These are phyloP conservation scores for Azolla pinnata DNA, from an alignment of 75 land plant species.

Conservation along the genomic window DNA sequence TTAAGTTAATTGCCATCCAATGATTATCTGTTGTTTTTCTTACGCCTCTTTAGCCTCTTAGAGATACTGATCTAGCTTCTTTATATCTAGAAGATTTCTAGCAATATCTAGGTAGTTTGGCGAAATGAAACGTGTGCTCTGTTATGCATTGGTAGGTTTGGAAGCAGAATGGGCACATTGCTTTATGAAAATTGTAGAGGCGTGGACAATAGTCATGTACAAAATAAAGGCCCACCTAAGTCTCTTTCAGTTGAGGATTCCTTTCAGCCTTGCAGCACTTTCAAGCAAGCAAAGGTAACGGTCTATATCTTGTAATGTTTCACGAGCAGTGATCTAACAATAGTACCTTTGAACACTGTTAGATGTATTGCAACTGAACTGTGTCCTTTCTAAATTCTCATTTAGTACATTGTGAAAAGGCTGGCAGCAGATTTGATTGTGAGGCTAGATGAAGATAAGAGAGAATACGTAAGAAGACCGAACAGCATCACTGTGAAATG, in stretches of 20 bases:
- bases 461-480: constrained; percentile 28
- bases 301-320: neutral
- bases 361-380: too few relatives aligned
- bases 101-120: neutral
- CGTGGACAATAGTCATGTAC: constrained; percentile 22
- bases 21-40: too few relatives aligned
- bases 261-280: constrained; percentile 27
- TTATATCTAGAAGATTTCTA: neutral
- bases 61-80: neutral
- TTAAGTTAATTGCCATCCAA: too few relatives aligned
- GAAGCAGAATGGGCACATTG: constrained; percentile 16
- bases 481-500: constrained; percentile 27
- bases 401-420: constrained; percentile 8
- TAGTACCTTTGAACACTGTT: too few relatives aligned
- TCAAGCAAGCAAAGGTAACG: constrained; percentile 28
- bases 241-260: constrained; percentile 41
- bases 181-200: constrained; percentile 29
- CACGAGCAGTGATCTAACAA: too few relatives aligned
- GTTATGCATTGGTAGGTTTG: constrained; percentile 21
- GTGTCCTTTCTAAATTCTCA: neutral
- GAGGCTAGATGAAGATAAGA: constrained; percentile 31
- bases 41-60: too few relatives aligned
- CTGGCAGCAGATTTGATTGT: constrained; percentile 25
- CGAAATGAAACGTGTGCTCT: neutral
- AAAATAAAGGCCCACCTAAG: constrained; percentile 29